Conservation (phyloP, 1,139 yeast species). For the Diutina sp. region DNA sequence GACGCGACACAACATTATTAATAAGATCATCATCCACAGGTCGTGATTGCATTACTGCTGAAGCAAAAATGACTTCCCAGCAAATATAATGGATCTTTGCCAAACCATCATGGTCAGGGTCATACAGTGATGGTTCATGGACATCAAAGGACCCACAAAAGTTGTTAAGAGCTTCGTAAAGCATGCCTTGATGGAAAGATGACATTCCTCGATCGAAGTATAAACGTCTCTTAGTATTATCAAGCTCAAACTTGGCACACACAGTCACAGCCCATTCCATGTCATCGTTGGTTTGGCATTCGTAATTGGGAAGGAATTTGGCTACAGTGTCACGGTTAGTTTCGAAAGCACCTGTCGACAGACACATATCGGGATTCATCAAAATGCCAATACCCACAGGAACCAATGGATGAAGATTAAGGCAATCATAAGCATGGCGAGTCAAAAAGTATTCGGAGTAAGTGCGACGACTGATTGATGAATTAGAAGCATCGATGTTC, state of each 20-base stretch:
- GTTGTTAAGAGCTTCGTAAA: constrained; percentile 54
- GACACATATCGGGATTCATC: constrained; percentile 16
- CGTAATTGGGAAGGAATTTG: constrained; percentile 46
- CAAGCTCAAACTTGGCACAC: constrained; percentile 30
- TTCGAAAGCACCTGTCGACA: constrained; percentile 10
- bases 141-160: constrained; percentile 50
- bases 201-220: constrained; percentile 29
- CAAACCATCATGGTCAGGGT: constrained; percentile 18
- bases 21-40: constrained; percentile 44
- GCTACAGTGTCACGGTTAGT: constrained; percentile 36
- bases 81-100: constrained; percentile 25
- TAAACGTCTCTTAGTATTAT: constrained; percentile 40
- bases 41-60: constrained; percentile 38
- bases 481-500: constrained; percentile 8
- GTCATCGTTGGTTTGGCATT: constrained; percentile 57
- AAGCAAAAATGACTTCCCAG: constrained; percentile 45
- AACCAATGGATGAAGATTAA: constrained; percentile 37
- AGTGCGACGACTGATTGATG: constrained; percentile 16
- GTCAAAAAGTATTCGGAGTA: constrained; percentile 52
- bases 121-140: constrained; percentile 3
- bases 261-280: constrained; percentile 67
- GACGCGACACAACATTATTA: constrained; percentile 35
- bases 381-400: constrained; percentile 56
- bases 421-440: constrained; percentile 45
- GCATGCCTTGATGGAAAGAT: constrained; percentile 31